phyloP scores from a whole-genome alignment of 345 rosid species.

The Clausena lansium region DNA sequence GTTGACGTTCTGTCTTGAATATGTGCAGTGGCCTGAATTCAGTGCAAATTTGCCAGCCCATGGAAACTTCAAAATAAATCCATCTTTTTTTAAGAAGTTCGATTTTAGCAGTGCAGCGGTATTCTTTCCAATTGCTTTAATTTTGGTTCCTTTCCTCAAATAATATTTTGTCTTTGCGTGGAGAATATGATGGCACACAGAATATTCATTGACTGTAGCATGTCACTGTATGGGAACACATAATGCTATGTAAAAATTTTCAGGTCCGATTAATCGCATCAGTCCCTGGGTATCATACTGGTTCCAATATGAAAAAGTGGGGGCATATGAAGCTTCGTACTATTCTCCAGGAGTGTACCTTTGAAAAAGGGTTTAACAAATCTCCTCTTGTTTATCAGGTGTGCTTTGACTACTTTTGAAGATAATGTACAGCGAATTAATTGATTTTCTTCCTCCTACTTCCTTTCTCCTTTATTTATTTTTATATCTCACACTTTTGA shows the following conservation, averaged over 20 bases:
- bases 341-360: conserved; percentile 70
- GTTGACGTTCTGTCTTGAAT: conserved; percentile 15
- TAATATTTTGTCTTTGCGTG: background rate
- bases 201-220: background rate
- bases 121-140: conserved; percentile 17
- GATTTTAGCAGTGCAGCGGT: conserved; percentile 68
- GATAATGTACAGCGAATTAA: background rate
- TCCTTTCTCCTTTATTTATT: background rate
- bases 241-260: conserved; percentile 15
- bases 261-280: conserved; percentile 87
- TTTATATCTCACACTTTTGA: background rate
- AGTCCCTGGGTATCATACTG: conserved; percentile 93
- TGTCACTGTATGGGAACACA: conserved; percentile 3
- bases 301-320: conserved; percentile 74
- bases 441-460: background rate
- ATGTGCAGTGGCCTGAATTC: conserved; percentile 75
- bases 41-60: conserved; percentile 53
- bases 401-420: background rate
- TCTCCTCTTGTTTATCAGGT: conserved; percentile 96
- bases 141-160: background rate
- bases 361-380: conserved; percentile 67
- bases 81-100: conserved; percentile 83
- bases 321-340: conserved; percentile 86
- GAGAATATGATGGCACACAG: background rate
- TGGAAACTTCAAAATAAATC: conserved; percentile 59